A percentile compares a stretch with the other conserved stretches of the same genome.
phyloP scores from a whole-genome alignment of 176 grass and related monocot genomes.

The Typha latifolia region DNA sequence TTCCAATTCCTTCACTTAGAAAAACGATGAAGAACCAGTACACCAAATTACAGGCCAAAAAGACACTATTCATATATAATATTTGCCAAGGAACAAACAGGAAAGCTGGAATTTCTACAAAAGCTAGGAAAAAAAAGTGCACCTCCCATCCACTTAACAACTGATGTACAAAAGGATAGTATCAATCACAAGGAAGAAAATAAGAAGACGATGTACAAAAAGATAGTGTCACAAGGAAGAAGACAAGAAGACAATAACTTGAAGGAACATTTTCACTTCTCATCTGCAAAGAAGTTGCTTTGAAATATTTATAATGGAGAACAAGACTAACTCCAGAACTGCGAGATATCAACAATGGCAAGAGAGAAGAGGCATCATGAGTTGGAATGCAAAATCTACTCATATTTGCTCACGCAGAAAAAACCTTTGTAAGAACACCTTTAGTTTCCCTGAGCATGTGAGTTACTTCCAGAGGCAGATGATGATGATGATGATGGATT shows the following conservation, averaged over 20 bases:
- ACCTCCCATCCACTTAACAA: not conserved
- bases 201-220: not conserved
- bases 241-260: not conserved
- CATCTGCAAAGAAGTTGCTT: not conserved
- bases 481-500: slow-evolving; percentile 18
- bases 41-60: not conserved
- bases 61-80: not conserved
- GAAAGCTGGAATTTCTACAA: not conserved
- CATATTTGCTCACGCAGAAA: not conserved
- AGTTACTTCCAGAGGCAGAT: slow-evolving; percentile 27
- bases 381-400: not conserved
- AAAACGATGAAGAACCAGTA: no score
- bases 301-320: not conserved
- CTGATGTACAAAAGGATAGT: not conserved
- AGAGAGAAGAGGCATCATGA: not conserved
- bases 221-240: not conserved
- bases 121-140: not conserved
- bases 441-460: slow-evolving; percentile 20
- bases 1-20: no score
- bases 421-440: slow-evolving; percentile 12
- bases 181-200: not conserved
- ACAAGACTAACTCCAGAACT: not conserved
- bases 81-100: not conserved
- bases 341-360: not conserved
- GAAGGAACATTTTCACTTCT: not conserved